Conservation (phyloP, 768 basidiomycete genomes). For the Trametes cingulata region DNA sequence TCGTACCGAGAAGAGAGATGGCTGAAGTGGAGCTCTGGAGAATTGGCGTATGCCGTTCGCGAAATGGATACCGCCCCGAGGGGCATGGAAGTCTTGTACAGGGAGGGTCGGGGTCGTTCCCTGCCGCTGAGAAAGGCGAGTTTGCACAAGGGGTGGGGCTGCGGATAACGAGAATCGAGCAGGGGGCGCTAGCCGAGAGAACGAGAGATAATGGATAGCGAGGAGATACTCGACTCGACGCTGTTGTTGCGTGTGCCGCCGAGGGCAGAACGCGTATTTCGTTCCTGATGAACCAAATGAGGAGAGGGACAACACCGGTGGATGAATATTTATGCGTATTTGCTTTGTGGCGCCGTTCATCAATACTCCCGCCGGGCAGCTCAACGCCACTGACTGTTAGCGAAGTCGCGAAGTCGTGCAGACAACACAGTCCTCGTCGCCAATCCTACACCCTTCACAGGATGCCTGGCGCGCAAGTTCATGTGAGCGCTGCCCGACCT, state of each 20-base stretch:
- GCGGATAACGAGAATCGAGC: too few relatives aligned
- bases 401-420: slow-evolving; percentile 1
- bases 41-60: too few relatives aligned
- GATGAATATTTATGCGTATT: slow-evolving; percentile 7
- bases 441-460: neutral
- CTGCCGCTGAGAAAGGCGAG: neutral
- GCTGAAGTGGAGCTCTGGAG: too few relatives aligned
- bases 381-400: slow-evolving; percentile 21
- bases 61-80: too few relatives aligned
- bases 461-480: neutral
- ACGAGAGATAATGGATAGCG: neutral
- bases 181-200: too few relatives aligned
- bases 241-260: neutral
- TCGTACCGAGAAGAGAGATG: too few relatives aligned
- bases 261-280: slow-evolving; percentile 1
- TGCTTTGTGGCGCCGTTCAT: slow-evolving; percentile 10
- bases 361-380: neutral
- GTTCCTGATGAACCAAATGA: slow-evolving; percentile 10
- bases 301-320: slow-evolving; percentile 3
- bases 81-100: too few relatives aligned
- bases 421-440: neutral
- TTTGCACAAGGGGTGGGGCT: too few relatives aligned
- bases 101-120: neutral
- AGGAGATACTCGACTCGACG: neutral
- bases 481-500: neutral